Percentiles rank a stretch among this genome's conserved stretches.
Evolutionary conservation across 202 grass and related monocot genomes (phyloP).

Genomic region (Zoysia matrella): DNA sequence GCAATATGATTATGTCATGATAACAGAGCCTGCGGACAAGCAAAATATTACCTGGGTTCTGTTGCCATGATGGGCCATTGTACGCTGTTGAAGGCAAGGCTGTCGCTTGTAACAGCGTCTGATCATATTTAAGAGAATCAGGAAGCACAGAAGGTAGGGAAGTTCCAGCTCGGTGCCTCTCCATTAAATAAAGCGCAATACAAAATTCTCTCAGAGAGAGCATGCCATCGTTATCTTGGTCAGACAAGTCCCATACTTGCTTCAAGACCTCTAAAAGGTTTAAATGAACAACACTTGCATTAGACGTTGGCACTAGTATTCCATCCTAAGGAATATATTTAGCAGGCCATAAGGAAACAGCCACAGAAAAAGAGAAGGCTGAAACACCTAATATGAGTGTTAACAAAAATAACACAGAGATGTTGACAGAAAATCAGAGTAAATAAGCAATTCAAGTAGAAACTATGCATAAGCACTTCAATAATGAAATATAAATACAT

Average conservation of each 20-base stretch:
- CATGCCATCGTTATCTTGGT: too few relatives aligned
- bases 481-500: too few relatives aligned
- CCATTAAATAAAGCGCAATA: constrained; percentile 98
- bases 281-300: constrained; percentile 43
- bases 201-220: constrained; percentile 70
- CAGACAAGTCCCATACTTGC: neutral
- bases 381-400: neutral
- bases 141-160: constrained; percentile 75
- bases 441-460: constrained; percentile 17
- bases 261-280: constrained; percentile 79
- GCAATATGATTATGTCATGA: constrained; percentile 15
- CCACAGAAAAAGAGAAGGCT: constrained; percentile 5
- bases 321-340: neutral
- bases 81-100: constrained; percentile 86
- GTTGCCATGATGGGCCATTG: constrained; percentile 79
- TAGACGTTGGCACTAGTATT: constrained; percentile 28
- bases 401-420: neutral
- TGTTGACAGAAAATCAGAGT: constrained; percentile 9
- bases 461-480: constrained; percentile 2
- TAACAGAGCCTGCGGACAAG: constrained; percentile 21
- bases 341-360: constrained; percentile 1
- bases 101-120: constrained; percentile 53
- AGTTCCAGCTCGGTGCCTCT: constrained; percentile 82
- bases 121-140: constrained; percentile 48
- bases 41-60: constrained; percentile 67